Base-by-base conservation (phyloP, 1,284 basidiomycete species). In the Tranzscheliella williamsii region DNA sequence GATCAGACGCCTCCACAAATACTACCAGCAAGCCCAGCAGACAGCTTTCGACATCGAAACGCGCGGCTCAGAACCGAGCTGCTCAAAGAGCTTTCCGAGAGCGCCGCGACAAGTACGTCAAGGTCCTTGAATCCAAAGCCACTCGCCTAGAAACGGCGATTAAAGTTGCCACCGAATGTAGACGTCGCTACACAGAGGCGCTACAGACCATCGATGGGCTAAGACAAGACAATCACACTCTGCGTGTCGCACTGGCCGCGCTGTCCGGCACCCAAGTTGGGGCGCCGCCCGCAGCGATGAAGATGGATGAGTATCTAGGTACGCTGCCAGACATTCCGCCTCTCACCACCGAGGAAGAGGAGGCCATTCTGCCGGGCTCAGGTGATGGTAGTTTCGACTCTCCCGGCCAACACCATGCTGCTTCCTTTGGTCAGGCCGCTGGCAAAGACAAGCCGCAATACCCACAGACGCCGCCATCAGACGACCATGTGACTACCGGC, bases 51-150 rank as follows among this genome's bases (percentile, higher is more conserved):
- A 70, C 63, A 7, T 60, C 64, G 17, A 72, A 72, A 32, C 66
- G 72, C 5, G 72, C 72, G 5, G 67, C 70, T 1, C 65, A 72
- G 47, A 75, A 75, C 36, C 68, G 72, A 3, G 69, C 67, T 0
- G 72, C 72, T 0, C 72, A 75, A 26, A 63, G 72, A 7, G 72
- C 72, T 0, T 75, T 75, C 31, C 62, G 72, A 13, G 72, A 73
- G 35, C 45, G 72, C 5, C 39, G 71, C 2, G 61, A 72, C 46
- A 62, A 64, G 24, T 71, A 73, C 49, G 67, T 73, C 45, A 54
- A 62, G 11, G 67, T 72, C 37, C 55, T 72, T 18, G 70, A 73
- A 21, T 47, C 51, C 20, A 73, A 72, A 44, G 57, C 70, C 0
- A 43, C 60, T 8, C 57, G 56, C 6, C 38, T 70, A 0, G 71